These are phyloP conservation scores for Pyrenophora teres DNA, from an alignment of 2,329 filamentous ascomycete genomes.

Conservation along the genomic window DNA sequence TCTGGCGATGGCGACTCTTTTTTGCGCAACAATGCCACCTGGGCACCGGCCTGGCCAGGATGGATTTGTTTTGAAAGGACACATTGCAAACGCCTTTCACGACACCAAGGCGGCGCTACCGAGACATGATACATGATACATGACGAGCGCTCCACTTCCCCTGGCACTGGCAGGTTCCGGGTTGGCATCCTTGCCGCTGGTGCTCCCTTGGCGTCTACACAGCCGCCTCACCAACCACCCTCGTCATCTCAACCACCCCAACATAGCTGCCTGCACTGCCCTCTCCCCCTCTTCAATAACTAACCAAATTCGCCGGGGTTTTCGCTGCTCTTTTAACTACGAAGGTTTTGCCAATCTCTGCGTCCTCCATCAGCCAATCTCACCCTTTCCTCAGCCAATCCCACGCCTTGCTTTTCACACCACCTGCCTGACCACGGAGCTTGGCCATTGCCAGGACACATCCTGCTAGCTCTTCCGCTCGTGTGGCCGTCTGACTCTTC, in stretches of 20 bases:
- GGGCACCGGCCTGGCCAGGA: no score
- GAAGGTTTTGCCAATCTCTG: slow-evolving; percentile 2
- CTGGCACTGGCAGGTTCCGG: no score
- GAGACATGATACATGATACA: no score
- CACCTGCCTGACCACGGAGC: slow-evolving; percentile 9
- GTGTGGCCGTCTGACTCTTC: slow-evolving; percentile 10
- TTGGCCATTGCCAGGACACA: slow-evolving; percentile 14
- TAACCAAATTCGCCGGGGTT: slow-evolving; percentile 5
- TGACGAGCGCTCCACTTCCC: no score
- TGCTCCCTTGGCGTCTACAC: slow-evolving; percentile 4
- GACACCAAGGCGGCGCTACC: no score
- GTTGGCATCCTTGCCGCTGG: not conserved
- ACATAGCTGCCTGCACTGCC: slow-evolving; percentile 1
- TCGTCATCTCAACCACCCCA: slow-evolving; percentile 3
- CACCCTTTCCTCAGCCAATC: slow-evolving; percentile 5
- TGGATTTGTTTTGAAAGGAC: no score
- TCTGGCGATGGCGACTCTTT: no score
- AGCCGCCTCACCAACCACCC: slow-evolving; percentile 7
- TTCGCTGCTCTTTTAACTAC: slow-evolving; percentile 3
- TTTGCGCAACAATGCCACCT: no score
- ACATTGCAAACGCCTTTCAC: no score
- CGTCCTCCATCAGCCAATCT: slow-evolving; percentile 7
- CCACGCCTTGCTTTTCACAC: slow-evolving; percentile 1
- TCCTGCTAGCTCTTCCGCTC: slow-evolving; percentile 14
- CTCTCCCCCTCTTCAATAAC: slow-evolving; percentile 1